Percentiles rank a stretch among this genome's conserved stretches.
Evolutionary conservation across 2,329 filamentous ascomycete species (phyloP).

Genomic region (Epichloe aotearoae): DNA sequence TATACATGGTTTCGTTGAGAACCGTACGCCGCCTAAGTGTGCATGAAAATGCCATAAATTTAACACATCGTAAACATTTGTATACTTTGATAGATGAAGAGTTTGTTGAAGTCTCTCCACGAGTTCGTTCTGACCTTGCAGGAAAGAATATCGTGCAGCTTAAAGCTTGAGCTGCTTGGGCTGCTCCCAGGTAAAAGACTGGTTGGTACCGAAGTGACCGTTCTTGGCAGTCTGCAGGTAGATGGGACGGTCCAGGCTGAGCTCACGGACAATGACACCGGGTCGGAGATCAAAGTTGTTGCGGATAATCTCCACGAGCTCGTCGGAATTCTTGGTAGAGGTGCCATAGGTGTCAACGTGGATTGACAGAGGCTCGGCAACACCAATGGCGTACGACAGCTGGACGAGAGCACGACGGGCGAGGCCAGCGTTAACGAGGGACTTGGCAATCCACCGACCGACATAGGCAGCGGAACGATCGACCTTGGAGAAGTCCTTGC

Average conservation of each 20-base stretch:
- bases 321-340: constrained; percentile 73
- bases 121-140: constrained; percentile 1
- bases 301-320: constrained; percentile 89
- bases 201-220: constrained; percentile 96
- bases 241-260: constrained; percentile 89
- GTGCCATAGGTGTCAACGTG: constrained; percentile 98
- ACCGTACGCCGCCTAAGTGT: constrained; percentile 29
- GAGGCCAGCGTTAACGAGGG: constrained; percentile 76
- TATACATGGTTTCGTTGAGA: constrained; percentile 31
- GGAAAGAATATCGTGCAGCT: constrained; percentile 17
- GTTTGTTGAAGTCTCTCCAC: constrained; percentile 29
- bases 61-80: constrained; percentile 21
- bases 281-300: constrained; percentile 96
- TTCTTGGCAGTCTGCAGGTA: constrained; percentile 99
- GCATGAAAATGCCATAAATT: constrained; percentile 25
- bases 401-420: constrained; percentile 90
- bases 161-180: constrained; percentile 91
- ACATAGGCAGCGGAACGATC: constrained; percentile 97
- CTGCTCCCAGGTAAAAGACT: constrained; percentile 96
- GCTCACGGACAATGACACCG: constrained; percentile 96
- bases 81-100: constrained; percentile 18
- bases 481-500: constrained; percentile 99
- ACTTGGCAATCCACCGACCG: constrained; percentile 98
- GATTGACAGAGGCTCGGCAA: constrained; percentile 93
- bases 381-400: constrained; percentile 98